Percentiles rank a stretch among this genome's conserved stretches.
These are phyloP conservation scores for Rhodotorula paludigena DNA, from an alignment of 768 basidiomycete genomes.

Conservation along the genomic window DNA sequence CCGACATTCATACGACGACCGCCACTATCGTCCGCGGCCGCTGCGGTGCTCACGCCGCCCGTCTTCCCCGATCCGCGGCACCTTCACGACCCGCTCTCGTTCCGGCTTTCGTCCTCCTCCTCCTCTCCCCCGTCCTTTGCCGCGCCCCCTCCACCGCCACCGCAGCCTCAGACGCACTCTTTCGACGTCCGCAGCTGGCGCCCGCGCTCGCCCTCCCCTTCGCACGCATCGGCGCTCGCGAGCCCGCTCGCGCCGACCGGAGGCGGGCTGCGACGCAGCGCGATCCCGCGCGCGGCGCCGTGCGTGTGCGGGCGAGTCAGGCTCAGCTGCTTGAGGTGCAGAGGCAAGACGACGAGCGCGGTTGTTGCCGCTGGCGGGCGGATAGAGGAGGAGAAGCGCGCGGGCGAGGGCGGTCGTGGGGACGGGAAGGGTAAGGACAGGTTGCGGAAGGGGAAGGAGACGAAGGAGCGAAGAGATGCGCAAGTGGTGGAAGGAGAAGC, in stretches of 20 bases:
- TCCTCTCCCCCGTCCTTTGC: background rate
- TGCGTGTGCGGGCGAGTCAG: slow-evolving; percentile 27
- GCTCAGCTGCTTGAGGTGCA: background rate
- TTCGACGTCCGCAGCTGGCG: slow-evolving; percentile 22
- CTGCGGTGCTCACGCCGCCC: background rate
- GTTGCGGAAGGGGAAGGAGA: background rate
- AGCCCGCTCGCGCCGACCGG: background rate
- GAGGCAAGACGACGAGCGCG: background rate
- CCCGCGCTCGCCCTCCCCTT: background rate
- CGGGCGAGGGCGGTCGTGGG: background rate
- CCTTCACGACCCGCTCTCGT: background rate
- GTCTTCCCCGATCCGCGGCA: background rate
- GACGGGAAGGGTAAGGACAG: background rate
- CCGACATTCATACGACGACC: too few relatives aligned
- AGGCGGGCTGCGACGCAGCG: background rate
- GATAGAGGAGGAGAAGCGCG: background rate
- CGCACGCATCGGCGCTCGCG: background rate
- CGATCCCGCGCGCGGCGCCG: background rate
- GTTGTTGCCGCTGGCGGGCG: too few relatives aligned
- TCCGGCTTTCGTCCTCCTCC: background rate
- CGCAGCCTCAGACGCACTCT: background rate
- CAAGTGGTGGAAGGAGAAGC: too few relatives aligned
- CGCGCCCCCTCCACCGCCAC: slow-evolving; percentile 4
- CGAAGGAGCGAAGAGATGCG: background rate
- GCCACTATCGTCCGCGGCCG: background rate